A percentile compares a stretch with the other conserved stretches of the same genome.
These are phyloP conservation scores for Eucalyptus albens DNA, from an alignment of 345 rosid genomes.

Conservation along the genomic window DNA sequence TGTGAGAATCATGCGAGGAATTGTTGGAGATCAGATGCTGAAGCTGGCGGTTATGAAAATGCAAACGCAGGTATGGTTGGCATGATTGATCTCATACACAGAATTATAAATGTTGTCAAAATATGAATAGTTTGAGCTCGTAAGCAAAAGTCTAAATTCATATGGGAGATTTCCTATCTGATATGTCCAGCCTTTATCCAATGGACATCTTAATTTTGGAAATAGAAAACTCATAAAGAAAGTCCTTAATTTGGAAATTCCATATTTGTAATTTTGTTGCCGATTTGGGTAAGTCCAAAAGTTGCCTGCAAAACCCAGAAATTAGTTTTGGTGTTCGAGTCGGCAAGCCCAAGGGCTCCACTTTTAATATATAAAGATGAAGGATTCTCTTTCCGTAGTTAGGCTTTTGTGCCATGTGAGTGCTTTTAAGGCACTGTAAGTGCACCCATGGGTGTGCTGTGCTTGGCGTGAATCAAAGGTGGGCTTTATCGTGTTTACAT, in stretches of 20 bases:
- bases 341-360: not conserved
- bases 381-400: not conserved
- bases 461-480: not conserved
- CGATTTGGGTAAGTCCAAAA: not conserved
- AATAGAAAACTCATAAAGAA: not conserved
- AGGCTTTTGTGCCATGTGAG: not conserved
- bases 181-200: not conserved
- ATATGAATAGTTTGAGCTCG: not conserved
- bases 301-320: not conserved
- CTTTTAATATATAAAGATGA: not conserved
- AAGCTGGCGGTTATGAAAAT: conserved; percentile 63
- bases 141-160: not conserved
- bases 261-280: not conserved
- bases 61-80: conserved; percentile 49
- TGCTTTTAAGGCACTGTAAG: not conserved
- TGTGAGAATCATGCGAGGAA: conserved; percentile 72
- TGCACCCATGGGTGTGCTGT: not conserved
- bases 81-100: not conserved
- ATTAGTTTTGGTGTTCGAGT: not conserved
- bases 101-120: not conserved
- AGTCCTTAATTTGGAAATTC: not conserved
- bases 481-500: not conserved
- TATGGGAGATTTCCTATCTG: not conserved
- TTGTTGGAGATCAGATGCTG: conserved; percentile 92
- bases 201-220: not conserved